Evolutionary conservation across 305 asterid species (phyloP).

Genomic region (Caryopteris hybrid): DNA sequence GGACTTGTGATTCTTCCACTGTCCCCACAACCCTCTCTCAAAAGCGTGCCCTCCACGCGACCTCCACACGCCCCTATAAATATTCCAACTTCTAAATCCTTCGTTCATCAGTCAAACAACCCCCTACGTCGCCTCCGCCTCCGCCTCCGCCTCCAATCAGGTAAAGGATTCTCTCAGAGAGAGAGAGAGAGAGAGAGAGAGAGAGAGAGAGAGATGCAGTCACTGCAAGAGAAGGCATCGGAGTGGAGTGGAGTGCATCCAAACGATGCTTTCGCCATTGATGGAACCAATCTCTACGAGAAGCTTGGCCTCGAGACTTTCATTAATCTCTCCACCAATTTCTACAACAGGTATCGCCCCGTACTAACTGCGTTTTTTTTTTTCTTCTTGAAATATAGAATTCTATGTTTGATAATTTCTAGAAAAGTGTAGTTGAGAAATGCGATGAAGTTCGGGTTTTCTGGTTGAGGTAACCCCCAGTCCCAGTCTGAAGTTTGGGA

Average conservation of each 20-base stretch:
- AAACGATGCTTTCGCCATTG: constrained; percentile 80
- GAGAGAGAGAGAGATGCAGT: constrained; percentile 43
- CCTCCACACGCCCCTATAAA: constrained; percentile 32
- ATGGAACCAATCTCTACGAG: constrained; percentile 58
- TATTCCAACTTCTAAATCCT: background rate
- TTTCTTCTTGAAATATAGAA: background rate
- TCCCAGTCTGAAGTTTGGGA: too few species aligned
- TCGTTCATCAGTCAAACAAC: background rate
- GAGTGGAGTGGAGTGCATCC: constrained; percentile 79
- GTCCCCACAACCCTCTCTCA: constrained; percentile 6
- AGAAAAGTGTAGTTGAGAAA: background rate
- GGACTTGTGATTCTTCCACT: too few species aligned
- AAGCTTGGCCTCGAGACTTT: constrained; percentile 83
- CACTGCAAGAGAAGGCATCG: constrained; percentile 86
- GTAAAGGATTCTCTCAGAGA: background rate
- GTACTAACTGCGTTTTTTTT: background rate
- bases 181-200: too few species aligned
- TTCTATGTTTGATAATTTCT: constrained; percentile 7
- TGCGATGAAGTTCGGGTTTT: too few species aligned
- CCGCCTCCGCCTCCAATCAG: background rate
- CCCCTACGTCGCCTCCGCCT: background rate
- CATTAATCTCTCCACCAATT: constrained; percentile 78
- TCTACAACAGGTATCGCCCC: constrained; percentile 62
- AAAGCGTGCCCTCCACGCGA: constrained; percentile 53
- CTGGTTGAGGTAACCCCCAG: too few species aligned